Percentiles rank a stretch among this genome's conserved stretches.
phyloP scores from a whole-genome alignment of 106 monocot species.

The Iris macrosiphon region DNA sequence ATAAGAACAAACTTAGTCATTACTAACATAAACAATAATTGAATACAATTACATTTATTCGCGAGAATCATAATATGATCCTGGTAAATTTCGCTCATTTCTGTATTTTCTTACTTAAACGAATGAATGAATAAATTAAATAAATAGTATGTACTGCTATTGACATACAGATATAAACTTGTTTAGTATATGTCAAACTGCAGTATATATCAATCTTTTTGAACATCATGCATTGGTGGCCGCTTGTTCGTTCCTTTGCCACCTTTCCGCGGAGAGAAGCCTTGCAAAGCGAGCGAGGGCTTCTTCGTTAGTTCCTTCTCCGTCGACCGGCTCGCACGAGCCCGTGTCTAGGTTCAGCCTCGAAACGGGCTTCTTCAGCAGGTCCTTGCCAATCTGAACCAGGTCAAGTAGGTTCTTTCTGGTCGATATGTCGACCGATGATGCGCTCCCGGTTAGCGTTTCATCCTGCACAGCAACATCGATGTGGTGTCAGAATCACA shows the following conservation, averaged over 20 bases:
- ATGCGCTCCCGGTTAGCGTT: constrained; percentile 13
- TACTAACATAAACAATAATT: too few species aligned
- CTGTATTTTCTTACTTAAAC: too few species aligned
- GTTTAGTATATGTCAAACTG: too few species aligned
- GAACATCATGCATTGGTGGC: too few species aligned
- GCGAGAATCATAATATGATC: too few species aligned
- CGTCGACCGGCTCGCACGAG: constrained; percentile 6
- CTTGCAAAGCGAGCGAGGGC: constrained; percentile 24
- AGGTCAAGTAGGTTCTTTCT: constrained; percentile 36
- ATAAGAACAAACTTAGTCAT: too few species aligned
- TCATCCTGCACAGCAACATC: constrained; percentile 28
- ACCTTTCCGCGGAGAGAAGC: constrained; percentile 19
- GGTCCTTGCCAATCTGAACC: constrained; percentile 28
- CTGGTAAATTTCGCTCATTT: too few species aligned
- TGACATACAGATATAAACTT: too few species aligned
- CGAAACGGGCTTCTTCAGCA: constrained; percentile 38
- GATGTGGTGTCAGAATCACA: neutral
- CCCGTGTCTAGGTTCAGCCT: constrained; percentile 54
- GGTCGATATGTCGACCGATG: constrained; percentile 45
- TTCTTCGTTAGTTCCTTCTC: constrained; percentile 43
- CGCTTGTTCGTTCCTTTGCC: constrained; percentile 15
- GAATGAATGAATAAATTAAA: too few species aligned
- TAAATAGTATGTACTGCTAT: too few species aligned
- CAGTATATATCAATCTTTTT: too few species aligned
- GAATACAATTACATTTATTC: too few species aligned